Evolutionary conservation across 1,139 yeast species (phyloP), one percentile per base, ranked within the genome.

Genomic region (Kurtzmaniella natalensis): DNA sequence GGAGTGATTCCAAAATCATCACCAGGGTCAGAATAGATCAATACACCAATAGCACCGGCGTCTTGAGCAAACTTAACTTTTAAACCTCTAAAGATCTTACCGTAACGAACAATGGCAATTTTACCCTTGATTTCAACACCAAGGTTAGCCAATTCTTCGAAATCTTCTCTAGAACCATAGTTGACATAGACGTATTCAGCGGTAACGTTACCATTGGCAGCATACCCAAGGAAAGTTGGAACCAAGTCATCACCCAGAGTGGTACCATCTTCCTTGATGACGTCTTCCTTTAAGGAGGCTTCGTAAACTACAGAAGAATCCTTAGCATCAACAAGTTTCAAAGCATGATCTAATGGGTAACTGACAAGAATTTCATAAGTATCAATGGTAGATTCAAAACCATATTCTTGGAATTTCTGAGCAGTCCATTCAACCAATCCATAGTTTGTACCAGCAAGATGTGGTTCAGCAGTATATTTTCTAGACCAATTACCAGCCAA

Each of bases 251-350:
- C 55, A 11, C 68, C 64, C 6, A 56, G 52, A 1, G 94, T 71
- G 23, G 88, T 80, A 22, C 76, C 72, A 55, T 88, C 96, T 37
- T 83, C 83, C 9, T 72, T 61, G 26, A 87, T 50, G 10, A 59
- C 78, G 50, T 87, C 95, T 57, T 87, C 96, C 42, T 67, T 64
- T 42, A 86, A 65, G 1, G 79, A 67, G 4, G 95, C 88, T 39
- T 67, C 63, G 54, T 77, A 85, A 28, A 72, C 54, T 7, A 69
- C 53, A 8, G 61, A 47, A 2, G 53, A 52, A 19, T 58, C 47
- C 7, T 52, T 43, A 13, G 46, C 35, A 30, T 59, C 59, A 22
- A 71, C 33, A 28, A 81, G 54, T 28, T 61, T 54, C 39, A 80
- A 61, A 18, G 54, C 64, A 31, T 70, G 74, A 15, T 68, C 70